phyloP scores from a whole-genome alignment of 495 filamentous ascomycete genomes.

The Penicillium roqueforti region DNA sequence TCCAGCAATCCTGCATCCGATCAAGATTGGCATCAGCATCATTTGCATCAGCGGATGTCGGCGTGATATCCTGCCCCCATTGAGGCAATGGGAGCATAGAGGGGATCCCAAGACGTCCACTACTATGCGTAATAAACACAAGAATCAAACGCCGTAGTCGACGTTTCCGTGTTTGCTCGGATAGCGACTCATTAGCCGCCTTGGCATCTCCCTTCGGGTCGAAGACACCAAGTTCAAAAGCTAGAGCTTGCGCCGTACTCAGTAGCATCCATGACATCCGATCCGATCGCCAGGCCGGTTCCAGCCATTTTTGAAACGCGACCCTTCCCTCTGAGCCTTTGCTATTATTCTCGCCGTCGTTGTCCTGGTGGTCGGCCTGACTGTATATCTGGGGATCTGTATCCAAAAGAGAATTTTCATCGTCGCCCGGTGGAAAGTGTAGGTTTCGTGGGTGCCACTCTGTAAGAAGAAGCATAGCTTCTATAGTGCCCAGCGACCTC shows the following conservation, averaged over 20 bases:
- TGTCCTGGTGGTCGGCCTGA: slow-evolving; percentile 33
- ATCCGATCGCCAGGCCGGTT: slow-evolving; percentile 93
- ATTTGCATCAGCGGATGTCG: slow-evolving; percentile 24
- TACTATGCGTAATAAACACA: slow-evolving; percentile 86
- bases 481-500: slow-evolving; percentile 86
- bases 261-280: slow-evolving; percentile 99
- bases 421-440: slow-evolving; percentile 89
- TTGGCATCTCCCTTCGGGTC: slow-evolving; percentile 64
- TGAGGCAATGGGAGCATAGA: slow-evolving; percentile 75
- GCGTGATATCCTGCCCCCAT: slow-evolving; percentile 50
- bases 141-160: slow-evolving; percentile 81
- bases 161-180: slow-evolving; percentile 69
- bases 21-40: slow-evolving; percentile 36
- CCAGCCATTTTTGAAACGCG: slow-evolving; percentile 88
- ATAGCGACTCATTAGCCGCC: slow-evolving; percentile 47
- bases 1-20: slow-evolving; percentile 83
- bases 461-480: slow-evolving; percentile 86
- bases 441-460: slow-evolving; percentile 96
- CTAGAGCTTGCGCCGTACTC: slow-evolving; percentile 81
- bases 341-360: slow-evolving; percentile 33
- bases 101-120: slow-evolving; percentile 87
- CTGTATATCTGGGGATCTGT: slow-evolving; percentile 43
- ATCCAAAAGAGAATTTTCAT: slow-evolving; percentile 58
- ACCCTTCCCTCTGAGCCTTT: slow-evolving; percentile 48
- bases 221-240: slow-evolving; percentile 93